These are phyloP conservation scores for Teratosphaeria nubilosa DNA, from an alignment of 2,329 filamentous ascomycete species.

Conservation along the genomic window DNA sequence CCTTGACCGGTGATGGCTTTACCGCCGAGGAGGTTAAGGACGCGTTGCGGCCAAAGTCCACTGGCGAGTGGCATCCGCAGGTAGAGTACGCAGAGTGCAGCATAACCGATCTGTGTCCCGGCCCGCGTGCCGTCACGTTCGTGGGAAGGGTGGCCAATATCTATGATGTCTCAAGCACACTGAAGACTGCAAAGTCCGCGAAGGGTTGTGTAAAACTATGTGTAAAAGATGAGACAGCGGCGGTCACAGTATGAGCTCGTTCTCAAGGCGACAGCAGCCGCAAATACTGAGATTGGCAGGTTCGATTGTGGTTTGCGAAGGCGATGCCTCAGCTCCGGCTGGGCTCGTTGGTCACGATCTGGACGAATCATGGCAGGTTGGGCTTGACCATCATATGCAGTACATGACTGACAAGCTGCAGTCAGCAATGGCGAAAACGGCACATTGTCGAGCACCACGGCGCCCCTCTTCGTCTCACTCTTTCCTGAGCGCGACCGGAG, in stretches of 20 bases:
- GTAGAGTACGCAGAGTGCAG: conserved; percentile 34
- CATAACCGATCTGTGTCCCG: conserved; percentile 41
- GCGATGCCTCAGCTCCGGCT: conserved; percentile 33
- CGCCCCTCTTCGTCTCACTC: conserved; percentile 44
- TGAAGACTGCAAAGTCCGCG: conserved; percentile 35
- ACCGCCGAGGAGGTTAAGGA: conserved; percentile 35
- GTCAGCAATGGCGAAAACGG: conserved; percentile 39
- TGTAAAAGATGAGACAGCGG: conserved; percentile 47
- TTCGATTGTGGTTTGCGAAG: conserved; percentile 43
- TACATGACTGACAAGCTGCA: conserved; percentile 5
- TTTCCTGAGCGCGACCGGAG: conserved; percentile 47
- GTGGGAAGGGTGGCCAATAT: conserved; percentile 49
- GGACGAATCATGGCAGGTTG: conserved; percentile 40
- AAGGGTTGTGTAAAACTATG: conserved; percentile 45
- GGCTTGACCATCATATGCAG: neutral
- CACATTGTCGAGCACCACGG: conserved; percentile 31
- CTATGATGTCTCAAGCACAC: conserved; percentile 33
- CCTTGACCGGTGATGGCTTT: conserved; percentile 41
- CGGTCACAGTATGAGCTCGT: conserved; percentile 38
- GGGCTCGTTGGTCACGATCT: conserved; percentile 47
- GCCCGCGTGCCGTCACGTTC: conserved; percentile 42
- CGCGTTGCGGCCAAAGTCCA: conserved; percentile 12
- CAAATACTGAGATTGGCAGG: conserved; percentile 21
- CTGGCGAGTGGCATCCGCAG: conserved; percentile 38
- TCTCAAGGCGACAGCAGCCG: neutral